These are phyloP conservation scores for Thelephora terrestris DNA, from an alignment of 1,284 basidiomycete species.

Conservation along the genomic window DNA sequence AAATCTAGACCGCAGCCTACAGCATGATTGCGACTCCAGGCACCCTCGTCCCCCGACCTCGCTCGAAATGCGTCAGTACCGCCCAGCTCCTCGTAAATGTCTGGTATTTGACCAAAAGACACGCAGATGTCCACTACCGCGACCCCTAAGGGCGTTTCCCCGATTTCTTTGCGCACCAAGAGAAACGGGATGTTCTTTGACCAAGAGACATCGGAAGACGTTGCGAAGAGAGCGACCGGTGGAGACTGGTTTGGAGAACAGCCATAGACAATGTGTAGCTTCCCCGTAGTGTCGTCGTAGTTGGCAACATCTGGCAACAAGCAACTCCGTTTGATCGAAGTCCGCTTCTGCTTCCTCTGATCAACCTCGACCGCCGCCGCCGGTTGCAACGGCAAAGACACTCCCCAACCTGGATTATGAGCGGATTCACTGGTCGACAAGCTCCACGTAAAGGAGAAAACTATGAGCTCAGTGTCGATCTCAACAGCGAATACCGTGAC, in stretches of 20 bases:
- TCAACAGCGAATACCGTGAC: conserved; percentile 94
- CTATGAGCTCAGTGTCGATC: conserved; percentile 88
- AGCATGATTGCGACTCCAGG: too few species aligned
- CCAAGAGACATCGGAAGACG: conserved; percentile 5
- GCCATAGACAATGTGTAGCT: too few species aligned
- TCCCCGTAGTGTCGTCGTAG: too few species aligned
- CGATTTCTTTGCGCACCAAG: conserved; percentile 14
- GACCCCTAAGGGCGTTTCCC: conserved; percentile 8
- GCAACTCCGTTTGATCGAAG: too few species aligned
- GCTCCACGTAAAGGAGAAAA: conserved; percentile 77
- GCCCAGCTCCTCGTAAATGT: too few species aligned
- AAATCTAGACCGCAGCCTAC: background rate
- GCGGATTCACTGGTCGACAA: conserved; percentile 38
- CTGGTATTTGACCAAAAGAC: background rate
- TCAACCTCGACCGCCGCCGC: background rate
- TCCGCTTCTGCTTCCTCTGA: too few species aligned
- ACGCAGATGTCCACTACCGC: background rate
- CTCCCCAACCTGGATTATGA: conserved; percentile 11
- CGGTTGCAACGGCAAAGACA: conserved; percentile 14
- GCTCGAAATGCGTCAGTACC: too few species aligned
- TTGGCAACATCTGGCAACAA: too few species aligned
- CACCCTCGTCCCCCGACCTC: too few species aligned
- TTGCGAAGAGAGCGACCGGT: background rate
- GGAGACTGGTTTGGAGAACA: background rate
- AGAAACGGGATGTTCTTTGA: conserved; percentile 14